Percentiles rank a stretch among this genome's conserved stretches.
Evolutionary conservation across 495 filamentous ascomycete species (phyloP).

Genomic region (Glutinoglossum americanum): DNA sequence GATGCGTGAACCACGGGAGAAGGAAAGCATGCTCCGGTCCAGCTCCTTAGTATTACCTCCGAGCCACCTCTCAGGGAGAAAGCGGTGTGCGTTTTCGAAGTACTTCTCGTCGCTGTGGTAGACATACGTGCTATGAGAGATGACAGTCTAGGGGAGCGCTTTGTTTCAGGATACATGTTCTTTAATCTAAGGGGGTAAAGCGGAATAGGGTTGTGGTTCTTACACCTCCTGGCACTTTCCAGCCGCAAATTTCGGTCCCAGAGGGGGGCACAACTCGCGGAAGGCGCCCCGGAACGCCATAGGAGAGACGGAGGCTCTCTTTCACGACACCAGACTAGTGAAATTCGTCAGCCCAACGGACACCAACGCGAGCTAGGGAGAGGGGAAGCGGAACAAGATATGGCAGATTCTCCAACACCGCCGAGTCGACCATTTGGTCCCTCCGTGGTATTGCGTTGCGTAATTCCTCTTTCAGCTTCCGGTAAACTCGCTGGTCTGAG

Average conservation of each 20-base stretch:
- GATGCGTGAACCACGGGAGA: constrained; percentile 7
- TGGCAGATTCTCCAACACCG: constrained; percentile 16
- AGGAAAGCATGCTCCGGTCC: constrained; percentile 9
- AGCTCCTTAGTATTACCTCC: constrained; percentile 1
- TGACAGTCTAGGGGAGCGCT: background rate
- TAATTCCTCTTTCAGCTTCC: constrained; percentile 17
- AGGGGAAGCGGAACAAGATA: constrained; percentile 10
- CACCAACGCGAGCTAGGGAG: background rate
- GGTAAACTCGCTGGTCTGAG: constrained; percentile 7
- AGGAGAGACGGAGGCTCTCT: constrained; percentile 6
- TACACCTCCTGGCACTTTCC: background rate
- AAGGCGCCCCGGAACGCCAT: constrained; percentile 3
- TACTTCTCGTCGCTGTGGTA: background rate
- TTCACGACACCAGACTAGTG: constrained; percentile 3
- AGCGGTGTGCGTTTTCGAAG: background rate
- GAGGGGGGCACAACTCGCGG: background rate
- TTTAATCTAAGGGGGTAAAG: background rate
- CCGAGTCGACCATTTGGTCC: constrained; percentile 3
- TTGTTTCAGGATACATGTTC: background rate
- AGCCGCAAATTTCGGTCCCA: background rate
- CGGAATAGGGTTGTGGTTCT: background rate
- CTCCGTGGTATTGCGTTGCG: constrained; percentile 5
- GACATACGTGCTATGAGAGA: background rate
- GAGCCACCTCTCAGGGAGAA: background rate
- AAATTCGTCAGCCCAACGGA: background rate